Evolutionary conservation across 2,329 filamentous ascomycete species (phyloP).

Genomic region (Penicillium sp.): DNA sequence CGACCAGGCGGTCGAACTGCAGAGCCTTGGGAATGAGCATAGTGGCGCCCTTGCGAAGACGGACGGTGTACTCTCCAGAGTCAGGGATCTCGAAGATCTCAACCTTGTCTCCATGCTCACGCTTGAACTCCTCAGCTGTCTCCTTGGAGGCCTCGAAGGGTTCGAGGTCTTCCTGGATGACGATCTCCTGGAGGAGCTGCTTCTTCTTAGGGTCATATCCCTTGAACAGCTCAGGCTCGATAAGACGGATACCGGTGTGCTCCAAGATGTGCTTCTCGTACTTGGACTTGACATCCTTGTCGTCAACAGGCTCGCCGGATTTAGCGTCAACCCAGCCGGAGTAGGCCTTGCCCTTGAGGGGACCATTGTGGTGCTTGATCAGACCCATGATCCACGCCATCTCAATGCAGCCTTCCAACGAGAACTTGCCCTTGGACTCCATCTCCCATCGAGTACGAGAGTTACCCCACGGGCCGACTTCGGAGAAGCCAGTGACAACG

Average conservation of each 20-base stretch:
- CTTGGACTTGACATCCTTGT: constrained; percentile 96
- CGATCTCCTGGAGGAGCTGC: constrained; percentile 94
- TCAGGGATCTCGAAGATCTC: constrained; percentile 95
- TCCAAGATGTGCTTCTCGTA: constrained; percentile 97
- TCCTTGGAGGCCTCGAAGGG: constrained; percentile 97
- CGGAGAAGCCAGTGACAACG: constrained; percentile 92
- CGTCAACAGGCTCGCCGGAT: constrained; percentile 89
- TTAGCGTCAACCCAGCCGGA: constrained; percentile 95
- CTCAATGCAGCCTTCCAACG: constrained; percentile 93
- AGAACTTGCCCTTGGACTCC: constrained; percentile 95
- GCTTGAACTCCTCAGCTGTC: constrained; percentile 94
- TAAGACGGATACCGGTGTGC: constrained; percentile 93
- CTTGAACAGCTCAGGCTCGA: constrained; percentile 93
- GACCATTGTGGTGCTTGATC: constrained; percentile 97
- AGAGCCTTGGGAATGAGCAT: constrained; percentile 96
- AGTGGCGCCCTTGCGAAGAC: constrained; percentile 90
- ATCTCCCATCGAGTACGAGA: constrained; percentile 98
- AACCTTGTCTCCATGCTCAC: constrained; percentile 94
- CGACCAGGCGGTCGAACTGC: constrained; percentile 93
- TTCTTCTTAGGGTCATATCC: constrained; percentile 99
- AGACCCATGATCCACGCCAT: constrained; percentile 99
- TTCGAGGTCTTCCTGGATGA: constrained; percentile 94
- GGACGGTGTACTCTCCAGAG: constrained; percentile 89
- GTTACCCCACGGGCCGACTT: constrained; percentile 86
- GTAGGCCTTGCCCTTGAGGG: constrained; percentile 92